Base-by-base conservation (phyloP, 2,329 filamentous ascomycete species). In the Chrysosporium queenslandicum region DNA sequence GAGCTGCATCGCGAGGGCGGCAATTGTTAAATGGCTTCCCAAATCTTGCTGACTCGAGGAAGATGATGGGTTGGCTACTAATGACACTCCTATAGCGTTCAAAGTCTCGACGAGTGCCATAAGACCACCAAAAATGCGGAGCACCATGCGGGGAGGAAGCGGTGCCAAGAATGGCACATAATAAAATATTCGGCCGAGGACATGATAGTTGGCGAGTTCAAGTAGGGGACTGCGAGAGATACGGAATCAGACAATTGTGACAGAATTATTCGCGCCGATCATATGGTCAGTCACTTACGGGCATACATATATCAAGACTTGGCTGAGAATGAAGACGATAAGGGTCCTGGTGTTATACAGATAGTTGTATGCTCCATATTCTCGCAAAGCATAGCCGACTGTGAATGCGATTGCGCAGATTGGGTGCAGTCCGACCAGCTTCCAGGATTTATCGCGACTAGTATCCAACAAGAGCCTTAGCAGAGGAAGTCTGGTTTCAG, bases 131-230 rank as follows among this genome's bases (percentile, higher is more conserved):
- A 77, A 77, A 3, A 69, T 73, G 4, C 68, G 73, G 36, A 74
- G 67, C 6, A 49, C 46, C 18, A 32, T 49, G 20, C 40, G 39
- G 6, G 46, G 32, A 49, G 46, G 46, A 29, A 78, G 63, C 0
- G 79, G 79, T 0, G 79, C 72, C 53, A 77, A 71, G 60, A 81
- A 78, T 0, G 80, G 80, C 2, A 80, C 71, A 63, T 83, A 85
- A 63, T 77, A 78, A 18, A 84, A 70, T 11, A 81, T 70, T 3
- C 79, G 74, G 1, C 76, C 76, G 21, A 84, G 74, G 52, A 82
- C 74, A 58, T 80, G 75, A 64, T 83, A 83, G 60, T 83, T 81
- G 52, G 77, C 74, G 2, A 80, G 71, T 49, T 80, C 79, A 37
- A 82, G 76, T 3, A 84, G 68, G 0, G 82, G 81, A 2, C 78